Evolutionary conservation across 768 basidiomycete genomes (phyloP).

Genomic region (Pluteus cervinus): DNA sequence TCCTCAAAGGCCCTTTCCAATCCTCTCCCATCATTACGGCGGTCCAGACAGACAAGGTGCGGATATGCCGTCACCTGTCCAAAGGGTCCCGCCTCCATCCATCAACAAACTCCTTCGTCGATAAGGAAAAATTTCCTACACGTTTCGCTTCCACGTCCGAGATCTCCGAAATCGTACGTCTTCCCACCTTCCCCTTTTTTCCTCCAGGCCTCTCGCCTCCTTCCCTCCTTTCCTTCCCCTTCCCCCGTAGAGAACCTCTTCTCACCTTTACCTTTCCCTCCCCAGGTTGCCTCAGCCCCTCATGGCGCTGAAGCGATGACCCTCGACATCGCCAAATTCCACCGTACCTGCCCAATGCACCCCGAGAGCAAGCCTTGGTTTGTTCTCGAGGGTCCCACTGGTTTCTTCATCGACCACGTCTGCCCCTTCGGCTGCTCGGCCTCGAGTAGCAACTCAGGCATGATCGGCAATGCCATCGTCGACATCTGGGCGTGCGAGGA

Average conservation of each 20-base stretch:
- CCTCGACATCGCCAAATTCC: slow-evolving; percentile 27
- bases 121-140: slow-evolving; percentile 19
- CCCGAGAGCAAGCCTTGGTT: slow-evolving; percentile 28
- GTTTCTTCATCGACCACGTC: slow-evolving; percentile 26
- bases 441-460: slow-evolving; percentile 24
- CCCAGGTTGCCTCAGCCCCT: slow-evolving; percentile 22
- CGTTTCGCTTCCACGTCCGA: slow-evolving; percentile 17
- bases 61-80: slow-evolving; percentile 21
- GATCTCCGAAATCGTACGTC: slow-evolving; percentile 21
- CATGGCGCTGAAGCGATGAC: slow-evolving; percentile 23
- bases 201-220: too few species aligned
- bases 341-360: slow-evolving; percentile 24
- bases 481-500: slow-evolving; percentile 21
- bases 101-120: slow-evolving; percentile 18
- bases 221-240: background rate
- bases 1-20: slow-evolving; percentile 22
- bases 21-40: slow-evolving; percentile 21
- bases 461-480: slow-evolving; percentile 18
- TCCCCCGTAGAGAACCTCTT: too few species aligned
- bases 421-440: slow-evolving; percentile 22
- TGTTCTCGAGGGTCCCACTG: slow-evolving; percentile 16
- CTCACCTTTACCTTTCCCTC: background rate
- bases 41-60: slow-evolving; percentile 17
- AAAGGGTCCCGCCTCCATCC: slow-evolving; percentile 9
- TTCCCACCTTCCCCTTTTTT: background rate